Percentiles rank a stretch among this genome's conserved stretches.
phyloP scores from a whole-genome alignment of 148 eudicot genomes.

The Linanthus parryae region DNA sequence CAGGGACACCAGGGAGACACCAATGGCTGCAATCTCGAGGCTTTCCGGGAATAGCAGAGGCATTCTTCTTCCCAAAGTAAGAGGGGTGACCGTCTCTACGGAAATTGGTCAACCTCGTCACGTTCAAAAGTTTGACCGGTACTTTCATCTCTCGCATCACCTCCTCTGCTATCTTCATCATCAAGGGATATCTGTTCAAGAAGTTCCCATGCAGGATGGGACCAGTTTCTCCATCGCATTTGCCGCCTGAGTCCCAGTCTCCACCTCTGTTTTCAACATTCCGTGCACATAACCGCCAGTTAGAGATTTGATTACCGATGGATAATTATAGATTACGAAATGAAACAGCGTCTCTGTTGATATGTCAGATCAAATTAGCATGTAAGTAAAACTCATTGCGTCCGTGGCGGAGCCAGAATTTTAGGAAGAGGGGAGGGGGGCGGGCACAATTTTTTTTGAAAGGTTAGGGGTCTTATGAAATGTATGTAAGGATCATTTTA shows the following conservation, averaged over 20 bases:
- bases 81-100: constrained; percentile 97
- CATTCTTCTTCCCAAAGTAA: constrained; percentile 55
- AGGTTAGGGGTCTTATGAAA: too few species aligned
- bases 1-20: constrained; percentile 99
- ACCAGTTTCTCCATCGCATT: constrained; percentile 72
- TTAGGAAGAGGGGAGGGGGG: too few species aligned
- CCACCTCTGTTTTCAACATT: constrained; percentile 61
- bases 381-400: too few species aligned
- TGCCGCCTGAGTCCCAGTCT: constrained; percentile 96
- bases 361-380: too few species aligned
- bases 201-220: constrained; percentile 54
- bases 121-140: constrained; percentile 65
- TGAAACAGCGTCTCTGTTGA: too few species aligned
- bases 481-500: too few species aligned
- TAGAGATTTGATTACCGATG: too few species aligned
- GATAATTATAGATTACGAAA: too few species aligned
- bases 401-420: too few species aligned
- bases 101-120: constrained; percentile 72
- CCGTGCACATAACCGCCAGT: too few species aligned
- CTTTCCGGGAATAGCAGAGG: constrained; percentile 38
- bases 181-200: constrained; percentile 58
- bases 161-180: constrained; percentile 87
- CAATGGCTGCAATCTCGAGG: constrained; percentile 96
- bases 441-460: too few species aligned
- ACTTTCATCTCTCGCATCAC: constrained; percentile 53